These are phyloP conservation scores for Mimosa bimucronata DNA, from an alignment of 306 rosid genomes.

Conservation along the genomic window DNA sequence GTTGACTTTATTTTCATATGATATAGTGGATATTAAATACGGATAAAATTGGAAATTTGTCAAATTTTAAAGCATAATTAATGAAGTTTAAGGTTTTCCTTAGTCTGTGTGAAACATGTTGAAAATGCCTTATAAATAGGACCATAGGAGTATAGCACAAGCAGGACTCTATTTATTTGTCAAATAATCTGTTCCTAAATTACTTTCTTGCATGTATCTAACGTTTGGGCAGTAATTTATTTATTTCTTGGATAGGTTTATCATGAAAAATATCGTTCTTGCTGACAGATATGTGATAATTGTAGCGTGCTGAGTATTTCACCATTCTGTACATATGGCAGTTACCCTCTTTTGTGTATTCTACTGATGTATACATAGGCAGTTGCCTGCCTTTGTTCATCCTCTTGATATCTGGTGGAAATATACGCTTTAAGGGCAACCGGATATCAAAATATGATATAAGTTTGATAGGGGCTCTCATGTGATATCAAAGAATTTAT, in stretches of 20 bases:
- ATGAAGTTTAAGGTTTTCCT: too few species aligned
- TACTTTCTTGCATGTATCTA: constrained; percentile 4
- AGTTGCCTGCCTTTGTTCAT: background rate
- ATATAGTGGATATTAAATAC: too few species aligned
- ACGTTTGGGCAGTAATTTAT: constrained; percentile 8
- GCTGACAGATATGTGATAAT: background rate
- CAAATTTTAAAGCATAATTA: too few species aligned
- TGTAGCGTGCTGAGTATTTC: background rate
- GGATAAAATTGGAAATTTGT: too few species aligned
- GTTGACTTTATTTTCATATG: too few species aligned
- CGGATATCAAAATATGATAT: background rate
- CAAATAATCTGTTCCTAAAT: constrained; percentile 13
- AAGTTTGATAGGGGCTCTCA: background rate
- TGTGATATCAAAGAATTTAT: background rate
- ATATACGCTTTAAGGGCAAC: background rate
- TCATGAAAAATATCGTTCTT: constrained; percentile 14
- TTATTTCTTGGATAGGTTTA: constrained; percentile 1
- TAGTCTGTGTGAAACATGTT: too few species aligned
- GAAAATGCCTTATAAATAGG: too few species aligned
- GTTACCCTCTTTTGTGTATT: background rate
- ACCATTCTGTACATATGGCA: background rate
- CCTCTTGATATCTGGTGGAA: background rate
- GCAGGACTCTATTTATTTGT: constrained; percentile 16
- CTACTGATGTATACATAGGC: background rate
- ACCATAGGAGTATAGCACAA: constrained; percentile 34